These are phyloP conservation scores for Xylaria grammica DNA, from an alignment of 495 filamentous ascomycete species.

Conservation along the genomic window DNA sequence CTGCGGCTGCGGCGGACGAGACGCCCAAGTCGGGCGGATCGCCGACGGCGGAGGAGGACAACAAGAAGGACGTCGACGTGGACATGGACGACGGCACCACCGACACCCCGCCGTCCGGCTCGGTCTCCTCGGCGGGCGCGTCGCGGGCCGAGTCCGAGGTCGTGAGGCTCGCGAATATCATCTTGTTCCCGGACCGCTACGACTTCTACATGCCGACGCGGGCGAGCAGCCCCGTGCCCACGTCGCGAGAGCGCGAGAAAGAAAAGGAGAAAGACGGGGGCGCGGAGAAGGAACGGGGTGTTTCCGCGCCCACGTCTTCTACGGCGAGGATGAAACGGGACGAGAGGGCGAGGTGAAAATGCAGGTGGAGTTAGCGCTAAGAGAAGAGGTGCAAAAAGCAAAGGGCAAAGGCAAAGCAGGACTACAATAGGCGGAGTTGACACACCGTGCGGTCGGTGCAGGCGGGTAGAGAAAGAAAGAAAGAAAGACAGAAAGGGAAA, in stretches of 20 bases:
- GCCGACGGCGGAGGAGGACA: conserved; percentile 23
- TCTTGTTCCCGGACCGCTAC: conserved; percentile 55
- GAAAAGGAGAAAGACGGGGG: conserved; percentile 25
- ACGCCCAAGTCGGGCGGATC: conserved; percentile 13
- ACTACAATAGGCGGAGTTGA: no score
- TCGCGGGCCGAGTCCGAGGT: conserved; percentile 52
- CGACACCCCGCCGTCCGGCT: conserved; percentile 6
- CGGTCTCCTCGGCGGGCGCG: neutral
- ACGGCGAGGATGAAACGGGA: neutral
- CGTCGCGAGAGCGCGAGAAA: conserved; percentile 25
- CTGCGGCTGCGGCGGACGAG: neutral
- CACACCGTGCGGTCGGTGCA: no score
- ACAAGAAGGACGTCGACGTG: conserved; percentile 27
- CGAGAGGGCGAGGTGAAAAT: neutral
- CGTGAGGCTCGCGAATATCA: conserved; percentile 54
- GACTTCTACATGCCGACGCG: conserved; percentile 55
- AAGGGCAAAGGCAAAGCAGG: no score
- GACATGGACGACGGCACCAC: conserved; percentile 31
- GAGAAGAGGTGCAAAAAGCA: no score
- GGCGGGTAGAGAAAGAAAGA: no score
- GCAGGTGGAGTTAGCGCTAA: neutral
- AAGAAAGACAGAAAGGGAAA: no score
- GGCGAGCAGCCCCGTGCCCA: conserved; percentile 33
- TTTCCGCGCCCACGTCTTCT: neutral
- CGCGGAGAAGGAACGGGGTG: neutral